Evolutionary conservation across 1,139 yeast genomes (phyloP).

Genomic region (Lipomyces yarrowii): DNA sequence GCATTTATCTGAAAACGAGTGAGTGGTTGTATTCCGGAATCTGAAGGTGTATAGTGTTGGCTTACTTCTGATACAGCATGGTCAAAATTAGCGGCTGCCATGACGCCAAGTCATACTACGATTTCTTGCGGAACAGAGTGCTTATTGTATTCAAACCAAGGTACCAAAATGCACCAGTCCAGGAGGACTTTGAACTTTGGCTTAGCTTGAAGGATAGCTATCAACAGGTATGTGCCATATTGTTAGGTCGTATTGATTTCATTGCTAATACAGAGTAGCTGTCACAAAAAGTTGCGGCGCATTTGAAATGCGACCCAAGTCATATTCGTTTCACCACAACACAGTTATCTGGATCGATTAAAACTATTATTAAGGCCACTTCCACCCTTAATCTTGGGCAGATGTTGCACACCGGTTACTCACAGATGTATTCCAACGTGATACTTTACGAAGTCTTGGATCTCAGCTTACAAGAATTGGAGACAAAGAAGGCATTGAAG

Average conservation of each 20-base stretch:
- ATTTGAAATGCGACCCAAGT: constrained; percentile 59
- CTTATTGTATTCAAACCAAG: constrained; percentile 60
- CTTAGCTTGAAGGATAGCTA: constrained; percentile 63
- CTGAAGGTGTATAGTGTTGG: neutral
- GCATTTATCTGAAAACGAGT: constrained; percentile 35
- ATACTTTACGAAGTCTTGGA: constrained; percentile 69
- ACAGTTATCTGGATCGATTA: constrained; percentile 42
- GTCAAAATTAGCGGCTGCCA: constrained; percentile 35
- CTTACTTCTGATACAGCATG: constrained; percentile 9
- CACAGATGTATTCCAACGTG: constrained; percentile 40
- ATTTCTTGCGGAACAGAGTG: constrained; percentile 66
- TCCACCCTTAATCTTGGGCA: constrained; percentile 47
- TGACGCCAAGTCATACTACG: constrained; percentile 58
- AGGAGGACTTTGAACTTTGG: constrained; percentile 62
- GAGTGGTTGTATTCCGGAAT: constrained; percentile 36
- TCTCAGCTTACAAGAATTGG: constrained; percentile 74
- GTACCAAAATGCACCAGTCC: constrained; percentile 44
- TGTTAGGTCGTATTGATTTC: neutral
- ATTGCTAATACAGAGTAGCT: constrained; percentile 37
- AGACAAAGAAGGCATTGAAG: constrained; percentile 66
- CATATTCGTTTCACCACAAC: constrained; percentile 65
- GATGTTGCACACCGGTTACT: constrained; percentile 48
- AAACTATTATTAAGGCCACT: constrained; percentile 42
- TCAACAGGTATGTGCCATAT: constrained; percentile 41
- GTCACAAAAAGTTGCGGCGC: constrained; percentile 59